phyloP scores from a whole-genome alignment of 2,329 filamentous ascomycete species.

The Exophiala alcalophila region DNA sequence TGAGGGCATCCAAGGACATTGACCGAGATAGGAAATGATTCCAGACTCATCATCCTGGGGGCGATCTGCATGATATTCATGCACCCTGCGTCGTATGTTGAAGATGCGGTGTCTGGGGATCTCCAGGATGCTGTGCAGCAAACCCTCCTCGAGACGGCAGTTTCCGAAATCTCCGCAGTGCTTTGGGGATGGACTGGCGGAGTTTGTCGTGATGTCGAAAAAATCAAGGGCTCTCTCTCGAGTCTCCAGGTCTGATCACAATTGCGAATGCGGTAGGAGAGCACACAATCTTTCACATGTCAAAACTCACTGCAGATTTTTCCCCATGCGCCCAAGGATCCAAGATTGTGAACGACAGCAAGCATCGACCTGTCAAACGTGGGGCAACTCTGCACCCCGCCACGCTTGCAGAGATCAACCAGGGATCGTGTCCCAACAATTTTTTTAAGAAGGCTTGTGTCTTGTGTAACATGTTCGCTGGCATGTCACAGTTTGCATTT shows the following conservation, averaged over 20 bases:
- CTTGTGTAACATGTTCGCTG: conserved; percentile 9
- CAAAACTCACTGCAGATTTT: conserved; percentile 12
- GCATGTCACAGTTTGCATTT: conserved; percentile 1
- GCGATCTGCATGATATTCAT: conserved; percentile 1
- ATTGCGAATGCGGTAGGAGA: not conserved
- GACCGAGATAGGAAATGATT: not conserved
- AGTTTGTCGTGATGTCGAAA: not conserved
- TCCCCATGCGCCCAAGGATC: conserved; percentile 3
- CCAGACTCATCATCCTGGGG: not conserved
- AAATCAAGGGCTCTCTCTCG: not conserved
- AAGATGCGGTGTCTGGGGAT: conserved; percentile 6
- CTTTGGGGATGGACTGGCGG: not conserved
- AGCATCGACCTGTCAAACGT: not conserved
- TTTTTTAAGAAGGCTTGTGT: conserved; percentile 4
- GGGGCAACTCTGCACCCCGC: conserved; percentile 18
- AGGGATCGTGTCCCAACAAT: conserved; percentile 17
- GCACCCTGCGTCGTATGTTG: not conserved
- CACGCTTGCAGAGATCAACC: conserved; percentile 13
- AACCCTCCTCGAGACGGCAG: conserved; percentile 4
- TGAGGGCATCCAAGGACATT: not conserved
- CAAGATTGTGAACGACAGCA: conserved; percentile 4
- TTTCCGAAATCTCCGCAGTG: not conserved
- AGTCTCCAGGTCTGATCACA: not conserved
- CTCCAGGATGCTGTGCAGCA: conserved; percentile 3
- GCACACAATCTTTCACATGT: conserved; percentile 15